Percentiles rank a stretch among this genome's conserved stretches.
These are phyloP conservation scores for Pontederia paniculata DNA, from an alignment of 176 grass and related monocot genomes.

Conservation along the genomic window DNA sequence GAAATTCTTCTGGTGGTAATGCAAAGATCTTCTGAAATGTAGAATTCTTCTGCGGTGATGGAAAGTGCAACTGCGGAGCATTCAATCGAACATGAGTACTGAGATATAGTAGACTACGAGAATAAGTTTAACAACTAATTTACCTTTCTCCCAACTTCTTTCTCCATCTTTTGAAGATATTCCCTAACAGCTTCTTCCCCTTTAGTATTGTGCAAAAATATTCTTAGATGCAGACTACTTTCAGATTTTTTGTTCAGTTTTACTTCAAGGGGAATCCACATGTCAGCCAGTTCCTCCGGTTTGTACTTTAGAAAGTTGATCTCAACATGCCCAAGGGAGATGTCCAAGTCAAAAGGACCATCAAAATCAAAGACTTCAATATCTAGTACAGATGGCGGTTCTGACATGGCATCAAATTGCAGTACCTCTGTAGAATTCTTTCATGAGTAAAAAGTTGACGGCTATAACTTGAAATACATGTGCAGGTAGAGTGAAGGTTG, in stretches of 20 bases:
- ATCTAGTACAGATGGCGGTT: constrained; percentile 68
- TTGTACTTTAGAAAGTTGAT: constrained; percentile 77
- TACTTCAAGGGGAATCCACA: constrained; percentile 68
- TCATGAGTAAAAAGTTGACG: constrained; percentile 9
- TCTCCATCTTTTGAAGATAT: constrained; percentile 79
- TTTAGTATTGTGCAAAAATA: constrained; percentile 74
- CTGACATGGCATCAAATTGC: constrained; percentile 82
- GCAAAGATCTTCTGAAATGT: constrained; percentile 71
- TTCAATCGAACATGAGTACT: constrained; percentile 3
- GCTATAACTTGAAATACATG: constrained; percentile 7
- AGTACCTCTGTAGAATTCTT: constrained; percentile 50
- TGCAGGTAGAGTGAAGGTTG: neutral
- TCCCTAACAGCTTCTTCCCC: constrained; percentile 55
- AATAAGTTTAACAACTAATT: too few species aligned
- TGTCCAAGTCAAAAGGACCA: constrained; percentile 54
- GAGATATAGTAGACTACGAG: neutral
- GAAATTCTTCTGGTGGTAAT: constrained; percentile 73
- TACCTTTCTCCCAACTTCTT: constrained; percentile 93
- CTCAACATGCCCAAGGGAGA: constrained; percentile 66
- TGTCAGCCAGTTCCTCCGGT: constrained; percentile 49
- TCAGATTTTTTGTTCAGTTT: constrained; percentile 57
- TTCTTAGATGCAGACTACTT: constrained; percentile 61
- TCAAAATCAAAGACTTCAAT: constrained; percentile 77
- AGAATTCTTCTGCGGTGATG: constrained; percentile 62
- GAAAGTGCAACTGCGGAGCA: constrained; percentile 48